Base-by-base conservation (phyloP, 176 grass and related monocot genomes). In the Avena atlantica region DNA sequence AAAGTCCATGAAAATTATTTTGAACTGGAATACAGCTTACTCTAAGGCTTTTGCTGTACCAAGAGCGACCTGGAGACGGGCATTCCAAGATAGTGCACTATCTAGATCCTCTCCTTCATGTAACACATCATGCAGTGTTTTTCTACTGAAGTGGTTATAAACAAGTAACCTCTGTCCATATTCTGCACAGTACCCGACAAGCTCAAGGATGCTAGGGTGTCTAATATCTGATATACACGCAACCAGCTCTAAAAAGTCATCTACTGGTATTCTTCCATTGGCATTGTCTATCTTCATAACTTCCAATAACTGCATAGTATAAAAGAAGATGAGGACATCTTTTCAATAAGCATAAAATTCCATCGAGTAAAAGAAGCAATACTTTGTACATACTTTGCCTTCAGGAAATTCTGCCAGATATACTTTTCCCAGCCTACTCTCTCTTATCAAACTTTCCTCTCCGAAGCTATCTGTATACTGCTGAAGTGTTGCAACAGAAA, bases 221-320 rank as follows among this genome's bases (percentile, higher is more conserved):
- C 84, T 81, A 84, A 98, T 87, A 85, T 89, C 84, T 83, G 93
- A 96, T 78, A 98, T 89, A 70, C 84, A 4, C 17, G 88, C 84
- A 36, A 94, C 87, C 70, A 96, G 78, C 78, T 91, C 89, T 74
- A 91, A 36, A 88, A 98, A 98, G 47, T 91, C 87, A 55, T 89
- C 84, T 44, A 92, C 79, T 63, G 84, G 88, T 88, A 93, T 94
- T 89, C 85, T 92, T 56, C 87, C 93, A 88, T 94, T 99, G 45
- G 73, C 87, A 48, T 99, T 99, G 83, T 96, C 94, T 62, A 99
- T 83, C 91, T 99, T 99, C 92, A 94, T 92, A 81, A 99, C 94
- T 88, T 99, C 97, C 85, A 99, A 53, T 51, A 91, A 88, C 97
- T 99, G 89, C 76, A 91, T 34, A 77, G 16, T 31, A 85, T 75